Conservation (phyloP, 331 rosid species). For the Prunus yedoensis region DNA sequence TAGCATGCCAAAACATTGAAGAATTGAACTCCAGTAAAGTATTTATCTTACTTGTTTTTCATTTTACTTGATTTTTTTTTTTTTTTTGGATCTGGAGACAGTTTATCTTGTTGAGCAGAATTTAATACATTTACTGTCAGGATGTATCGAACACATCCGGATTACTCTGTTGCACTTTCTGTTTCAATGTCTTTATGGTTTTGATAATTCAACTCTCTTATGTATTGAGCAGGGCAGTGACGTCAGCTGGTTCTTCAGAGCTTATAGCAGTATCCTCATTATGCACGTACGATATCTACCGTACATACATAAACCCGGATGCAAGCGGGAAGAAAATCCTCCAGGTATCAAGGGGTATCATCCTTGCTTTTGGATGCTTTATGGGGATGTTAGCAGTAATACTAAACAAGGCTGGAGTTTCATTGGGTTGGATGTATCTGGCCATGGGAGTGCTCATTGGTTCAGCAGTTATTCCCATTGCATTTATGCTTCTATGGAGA, state of each 20-base stretch:
- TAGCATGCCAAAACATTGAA: background rate
- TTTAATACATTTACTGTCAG: too few relatives aligned
- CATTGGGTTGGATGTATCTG: slow-evolving; percentile 94
- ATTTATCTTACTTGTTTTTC: too few relatives aligned
- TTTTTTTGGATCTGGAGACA: too few relatives aligned
- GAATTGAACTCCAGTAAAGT: too few relatives aligned
- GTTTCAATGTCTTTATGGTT: background rate
- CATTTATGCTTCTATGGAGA: slow-evolving; percentile 87
- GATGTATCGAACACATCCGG: too few relatives aligned
- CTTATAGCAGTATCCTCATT: slow-evolving; percentile 82
- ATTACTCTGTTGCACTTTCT: background rate
- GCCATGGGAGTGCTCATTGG: slow-evolving; percentile 91
- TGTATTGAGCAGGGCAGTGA: slow-evolving; percentile 76
- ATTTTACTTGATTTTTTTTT: too few relatives aligned
- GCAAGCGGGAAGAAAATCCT: slow-evolving; percentile 83
- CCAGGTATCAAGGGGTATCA: slow-evolving; percentile 64
- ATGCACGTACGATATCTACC: slow-evolving; percentile 86
- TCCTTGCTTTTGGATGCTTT: slow-evolving; percentile 70
- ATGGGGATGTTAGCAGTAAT: slow-evolving; percentile 83
- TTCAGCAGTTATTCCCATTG: slow-evolving; percentile 90
- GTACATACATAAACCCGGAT: slow-evolving; percentile 79
- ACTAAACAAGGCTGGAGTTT: slow-evolving; percentile 80
- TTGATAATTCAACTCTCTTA: slow-evolving; percentile 18
- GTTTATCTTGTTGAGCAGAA: too few relatives aligned
- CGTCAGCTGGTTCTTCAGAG: slow-evolving; percentile 97